These are phyloP conservation scores for Colletotrichum australisinense DNA, from an alignment of 2,329 filamentous ascomycete genomes.

Conservation along the genomic window DNA sequence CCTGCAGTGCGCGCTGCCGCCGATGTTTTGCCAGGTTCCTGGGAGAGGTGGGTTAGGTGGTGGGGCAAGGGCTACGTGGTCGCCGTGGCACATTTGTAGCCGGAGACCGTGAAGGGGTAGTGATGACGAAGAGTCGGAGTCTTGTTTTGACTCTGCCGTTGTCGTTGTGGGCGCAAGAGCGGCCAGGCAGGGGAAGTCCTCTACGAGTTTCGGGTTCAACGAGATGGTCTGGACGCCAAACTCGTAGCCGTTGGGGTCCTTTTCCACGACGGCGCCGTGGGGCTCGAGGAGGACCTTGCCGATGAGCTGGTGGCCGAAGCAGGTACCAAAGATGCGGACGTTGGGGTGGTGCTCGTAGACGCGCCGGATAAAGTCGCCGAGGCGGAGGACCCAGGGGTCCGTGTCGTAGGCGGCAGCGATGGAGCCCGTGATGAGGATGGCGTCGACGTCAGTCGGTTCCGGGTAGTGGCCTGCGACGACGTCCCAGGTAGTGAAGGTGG, in stretches of 20 bases:
- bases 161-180: not conserved
- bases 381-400: conserved; percentile 55
- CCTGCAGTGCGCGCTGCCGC: conserved; percentile 52
- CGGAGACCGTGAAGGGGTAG: conserved; percentile 34
- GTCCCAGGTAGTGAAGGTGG: conserved; percentile 43
- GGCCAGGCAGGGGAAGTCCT: conserved; percentile 52
- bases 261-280: conserved; percentile 43
- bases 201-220: conserved; percentile 52
- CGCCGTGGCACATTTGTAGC: conserved; percentile 62
- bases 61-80: conserved; percentile 45
- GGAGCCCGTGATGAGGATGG: conserved; percentile 47
- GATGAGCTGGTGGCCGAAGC: conserved; percentile 62
- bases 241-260: conserved; percentile 56
- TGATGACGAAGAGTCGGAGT: too few species aligned
- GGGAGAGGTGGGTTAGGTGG: conserved; percentile 43
- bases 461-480: conserved; percentile 45
- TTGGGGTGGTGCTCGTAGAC: conserved; percentile 43
- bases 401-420: conserved; percentile 55
- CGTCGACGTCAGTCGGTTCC: conserved; percentile 41
- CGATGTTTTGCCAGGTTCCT: conserved; percentile 51
- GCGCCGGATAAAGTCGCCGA: conserved; percentile 51
- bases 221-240: conserved; percentile 54
- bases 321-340: conserved; percentile 55
- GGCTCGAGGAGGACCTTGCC: conserved; percentile 50
- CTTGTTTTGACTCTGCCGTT: not conserved